A percentile compares a stretch with the other conserved stretches of the same genome.
Evolutionary conservation across 352 stramenopile species (phyloP).

Genomic region (Thalassiosira exigua): DNA sequence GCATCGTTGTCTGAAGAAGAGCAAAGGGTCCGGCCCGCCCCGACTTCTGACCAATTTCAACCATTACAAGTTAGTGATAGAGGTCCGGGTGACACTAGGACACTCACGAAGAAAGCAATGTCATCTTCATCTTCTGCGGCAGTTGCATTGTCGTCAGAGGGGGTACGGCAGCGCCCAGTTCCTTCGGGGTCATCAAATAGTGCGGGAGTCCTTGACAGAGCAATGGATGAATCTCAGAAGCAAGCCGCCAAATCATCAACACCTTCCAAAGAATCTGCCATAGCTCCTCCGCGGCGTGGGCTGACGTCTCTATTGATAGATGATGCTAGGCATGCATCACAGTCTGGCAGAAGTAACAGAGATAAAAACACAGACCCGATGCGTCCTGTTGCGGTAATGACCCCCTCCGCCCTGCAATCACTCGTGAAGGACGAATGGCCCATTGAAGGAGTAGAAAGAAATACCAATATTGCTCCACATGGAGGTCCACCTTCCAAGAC

Average conservation of each 20-base stretch:
- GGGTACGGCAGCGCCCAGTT: no score
- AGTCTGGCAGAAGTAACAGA: no score
- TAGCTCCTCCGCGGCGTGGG: background rate
- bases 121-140: no score
- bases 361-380: slow-evolving; percentile 5
- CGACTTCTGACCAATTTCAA: slow-evolving; percentile 1
- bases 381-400: slow-evolving; percentile 22
- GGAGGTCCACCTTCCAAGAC: background rate
- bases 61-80: no score
- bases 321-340: slow-evolving; percentile 13
- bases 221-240: no score
- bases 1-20: slow-evolving; percentile 21
- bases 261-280: slow-evolving; percentile 2
- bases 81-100: no score
- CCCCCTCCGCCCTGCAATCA: slow-evolving; percentile 33
- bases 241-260: no score
- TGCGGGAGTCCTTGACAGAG: no score
- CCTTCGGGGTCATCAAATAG: no score
- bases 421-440: slow-evolving; percentile 31
- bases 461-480: background rate
- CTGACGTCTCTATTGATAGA: slow-evolving; percentile 37
- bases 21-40: slow-evolving; percentile 17
- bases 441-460: no score
- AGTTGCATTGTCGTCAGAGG: no score
- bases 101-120: no score